Base-by-base conservation (phyloP, 2,329 filamentous ascomycete genomes). In the Westerdykella ornata region DNA sequence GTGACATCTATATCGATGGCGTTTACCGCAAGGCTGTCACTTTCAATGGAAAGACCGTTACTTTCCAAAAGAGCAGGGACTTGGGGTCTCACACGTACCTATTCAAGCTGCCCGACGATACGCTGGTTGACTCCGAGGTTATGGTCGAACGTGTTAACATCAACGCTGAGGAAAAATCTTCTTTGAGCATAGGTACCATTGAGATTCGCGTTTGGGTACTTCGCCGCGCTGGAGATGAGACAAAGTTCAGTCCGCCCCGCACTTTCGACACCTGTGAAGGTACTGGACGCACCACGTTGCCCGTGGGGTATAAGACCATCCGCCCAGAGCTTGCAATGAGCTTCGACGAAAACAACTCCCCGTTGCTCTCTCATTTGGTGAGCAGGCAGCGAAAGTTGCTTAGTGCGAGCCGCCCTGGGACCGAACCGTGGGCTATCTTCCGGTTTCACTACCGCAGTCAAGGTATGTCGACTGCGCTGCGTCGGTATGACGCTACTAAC, bases 401-500 rank as follows among this genome's bases (percentile, higher is more conserved):
- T 7, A 19, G 41, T 4, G 18, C 33, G 6, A 47, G 44, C 26
- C 58, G 65, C 1, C 62, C 60, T 16, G 68, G 67, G 1, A 46
- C 41, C 13, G 49, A 58, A 35, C 59, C 67, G 5, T 69, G 67
- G 66, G 63, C 58, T 1, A 60, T 63, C 9, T 64, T 70, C 37
- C 57, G 65, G 14, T 71, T 70, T 46, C 64, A 68, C 47, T 71
- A 70, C 45, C 61, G 69, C 6, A 57, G 41, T 28, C 39, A 55
- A 36, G 47, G 59, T 58, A 34, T 35, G 51, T 38, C 13, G n/a
- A 4, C 15, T 19, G 7, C 18, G 13, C 7, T 13, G 7, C 22
- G 28, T 28, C 20, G 22, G 22, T 9, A 17, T 17, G 30, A 29
- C 7, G 39, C 35, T 13, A 17, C 33, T 42, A 14, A 42, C 26